Evolutionary conservation across 495 filamentous ascomycete species (phyloP), one percentile per base, ranked within the genome.

Genomic region (Friedmanniomyces endolithicus): DNA sequence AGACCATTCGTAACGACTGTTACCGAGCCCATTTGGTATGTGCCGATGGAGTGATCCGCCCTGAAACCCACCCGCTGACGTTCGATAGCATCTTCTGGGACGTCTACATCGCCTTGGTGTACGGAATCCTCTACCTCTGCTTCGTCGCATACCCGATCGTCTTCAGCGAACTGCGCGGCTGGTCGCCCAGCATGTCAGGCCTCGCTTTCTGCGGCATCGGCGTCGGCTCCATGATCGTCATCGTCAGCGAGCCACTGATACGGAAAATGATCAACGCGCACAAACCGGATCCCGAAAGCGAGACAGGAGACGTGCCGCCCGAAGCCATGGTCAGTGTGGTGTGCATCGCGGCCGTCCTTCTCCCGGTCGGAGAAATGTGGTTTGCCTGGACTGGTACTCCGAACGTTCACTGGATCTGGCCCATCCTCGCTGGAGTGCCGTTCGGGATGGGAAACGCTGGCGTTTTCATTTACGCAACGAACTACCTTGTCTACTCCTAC

Each of bases 101-200:
- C 64, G 61, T 83, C 41, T 86, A 85, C 58, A 78, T 85, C 52
- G 78, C 79, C 20, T 68, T 87, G 45, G 68, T 79, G 33, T 79
- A 79, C 53, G 69, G 58, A 16, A 87, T 89, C 49, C 73, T 94
- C 0, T 94, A 94, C 65, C 76, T 94, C 33, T 89, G 87, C 69
- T 95, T 96, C 69, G 81, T 87, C 27, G 86, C 86, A 22, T 83
- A 82, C 60, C 89, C 89, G 6, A 84, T 94, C 52, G 82, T 95
- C 50, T 95, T 87, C 69, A 72, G 78, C 24, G 64, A 79, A 24
- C 63, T 81, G 53, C 85, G 88, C 29, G 80, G 81, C 60, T 95
- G 88, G 89, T 76, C 75, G 35, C 74, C 82, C 37, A 82, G 85
- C 41, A 64, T 86, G 33, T 74, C 80, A 0, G 86, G 86, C n/a